Evolutionary conservation across 805 yeast genomes (phyloP).

Genomic region (Metschnikowia shivogae): DNA sequence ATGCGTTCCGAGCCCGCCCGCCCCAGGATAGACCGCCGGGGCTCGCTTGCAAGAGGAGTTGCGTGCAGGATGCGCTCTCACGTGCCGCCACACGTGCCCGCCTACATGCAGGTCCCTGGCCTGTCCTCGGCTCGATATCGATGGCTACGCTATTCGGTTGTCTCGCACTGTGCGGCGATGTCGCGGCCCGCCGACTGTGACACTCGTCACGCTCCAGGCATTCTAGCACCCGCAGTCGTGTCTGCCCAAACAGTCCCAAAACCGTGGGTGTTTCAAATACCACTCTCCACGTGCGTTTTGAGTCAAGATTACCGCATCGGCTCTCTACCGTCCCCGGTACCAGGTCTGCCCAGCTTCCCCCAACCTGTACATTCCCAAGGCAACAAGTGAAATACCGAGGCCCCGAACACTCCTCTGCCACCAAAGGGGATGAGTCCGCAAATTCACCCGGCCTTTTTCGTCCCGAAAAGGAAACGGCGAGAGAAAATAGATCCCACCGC

Average conservation of each 20-base stretch:
- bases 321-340: conserved; percentile 6
- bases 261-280: conserved; percentile 5
- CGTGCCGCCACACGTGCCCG: neutral
- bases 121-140: no score
- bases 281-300: conserved; percentile 11
- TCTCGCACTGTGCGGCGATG: no score
- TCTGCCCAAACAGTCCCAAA: no score
- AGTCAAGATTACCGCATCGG: conserved; percentile 3
- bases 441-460: conserved; percentile 35
- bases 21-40: no score
- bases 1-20: no score
- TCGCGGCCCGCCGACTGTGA: no score
- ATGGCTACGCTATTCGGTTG: no score
- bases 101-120: conserved; percentile 5
- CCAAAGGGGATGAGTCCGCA: conserved; percentile 47
- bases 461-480: conserved; percentile 53
- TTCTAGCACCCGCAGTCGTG: no score
- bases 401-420: conserved; percentile 56
- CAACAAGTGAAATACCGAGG: conserved; percentile 51
- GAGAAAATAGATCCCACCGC: conserved; percentile 60
- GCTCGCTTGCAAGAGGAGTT: neutral
- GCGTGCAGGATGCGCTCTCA: neutral
- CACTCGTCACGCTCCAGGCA: no score
- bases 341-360: conserved; percentile 43
- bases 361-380: conserved; percentile 59